Evolutionary conservation across 2,329 filamentous ascomycete genomes (phyloP).

Genomic region (Leptodontidium sp.): DNA sequence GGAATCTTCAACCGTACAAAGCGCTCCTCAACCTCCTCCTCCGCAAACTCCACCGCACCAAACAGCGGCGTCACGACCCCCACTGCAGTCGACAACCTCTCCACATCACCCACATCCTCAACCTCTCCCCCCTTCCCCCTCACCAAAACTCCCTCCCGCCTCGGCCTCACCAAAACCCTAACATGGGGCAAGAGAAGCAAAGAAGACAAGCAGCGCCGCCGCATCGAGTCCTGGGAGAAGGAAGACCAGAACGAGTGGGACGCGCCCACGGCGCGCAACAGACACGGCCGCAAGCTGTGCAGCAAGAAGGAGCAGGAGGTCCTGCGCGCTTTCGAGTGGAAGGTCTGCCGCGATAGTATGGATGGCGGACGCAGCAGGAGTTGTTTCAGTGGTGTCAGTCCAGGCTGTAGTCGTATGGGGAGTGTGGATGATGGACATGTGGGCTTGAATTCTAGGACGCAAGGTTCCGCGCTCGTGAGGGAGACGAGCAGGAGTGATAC

Average conservation of each 20-base stretch:
- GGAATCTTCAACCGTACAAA: constrained; percentile 15
- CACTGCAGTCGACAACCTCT: constrained; percentile 13
- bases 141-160: constrained; percentile 18
- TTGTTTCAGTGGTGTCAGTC: constrained; percentile 31
- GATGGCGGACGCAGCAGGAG: constrained; percentile 23
- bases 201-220: constrained; percentile 23
- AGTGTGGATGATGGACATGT: constrained; percentile 30
- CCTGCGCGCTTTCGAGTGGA: constrained; percentile 35
- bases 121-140: constrained; percentile 20
- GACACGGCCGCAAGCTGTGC: constrained; percentile 16
- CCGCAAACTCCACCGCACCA: constrained; percentile 17
- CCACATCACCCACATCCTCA: constrained; percentile 9
- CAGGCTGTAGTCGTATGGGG: constrained; percentile 29
- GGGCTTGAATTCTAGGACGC: constrained; percentile 1
- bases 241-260: constrained; percentile 35
- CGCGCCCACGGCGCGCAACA: constrained; percentile 17
- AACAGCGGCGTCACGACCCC: constrained; percentile 16
- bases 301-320: constrained; percentile 35
- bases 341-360: constrained; percentile 15
- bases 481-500: constrained; percentile 22
- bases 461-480: background rate
- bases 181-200: constrained; percentile 22
- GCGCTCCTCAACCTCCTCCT: constrained; percentile 19
- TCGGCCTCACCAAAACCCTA: constrained; percentile 27
- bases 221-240: constrained; percentile 34